Conservation (phyloP, 345 rosid species). For the Moricandia moricandioides region DNA sequence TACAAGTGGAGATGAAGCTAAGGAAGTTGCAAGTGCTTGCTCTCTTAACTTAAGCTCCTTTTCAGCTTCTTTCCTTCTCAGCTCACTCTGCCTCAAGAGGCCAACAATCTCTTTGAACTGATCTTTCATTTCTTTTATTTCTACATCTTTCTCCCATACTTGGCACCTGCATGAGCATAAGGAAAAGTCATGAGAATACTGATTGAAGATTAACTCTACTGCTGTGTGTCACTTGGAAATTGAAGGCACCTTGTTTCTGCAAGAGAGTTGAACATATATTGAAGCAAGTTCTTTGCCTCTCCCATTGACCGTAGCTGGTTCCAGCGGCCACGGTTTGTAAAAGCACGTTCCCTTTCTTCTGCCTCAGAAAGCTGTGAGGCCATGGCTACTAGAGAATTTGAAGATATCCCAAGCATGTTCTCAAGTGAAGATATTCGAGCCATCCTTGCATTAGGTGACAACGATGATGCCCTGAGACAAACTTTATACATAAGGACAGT, state of each 20-base stretch:
- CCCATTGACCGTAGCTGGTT: conserved; percentile 97
- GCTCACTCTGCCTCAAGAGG: conserved; percentile 72
- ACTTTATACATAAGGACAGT: background rate
- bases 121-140: conserved; percentile 89
- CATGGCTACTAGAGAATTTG: conserved; percentile 94
- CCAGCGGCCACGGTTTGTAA: conserved; percentile 94
- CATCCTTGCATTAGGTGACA: conserved; percentile 92
- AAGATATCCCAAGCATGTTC: conserved; percentile 87
- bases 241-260: conserved; percentile 56
- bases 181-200: background rate
- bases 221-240: background rate
- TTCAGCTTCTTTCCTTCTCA: conserved; percentile 72
- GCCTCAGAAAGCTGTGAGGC: conserved; percentile 99
- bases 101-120: conserved; percentile 85
- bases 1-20: conserved; percentile 68
- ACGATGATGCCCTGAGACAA: conserved; percentile 77
- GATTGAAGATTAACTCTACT: background rate
- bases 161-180: conserved; percentile 45
- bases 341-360: conserved; percentile 90
- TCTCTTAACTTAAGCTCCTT: conserved; percentile 80
- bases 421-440: conserved; percentile 89
- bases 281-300: conserved; percentile 95
- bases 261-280: conserved; percentile 85
- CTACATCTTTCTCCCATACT: conserved; percentile 89
- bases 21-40: conserved; percentile 61